phyloP scores from a whole-genome alignment of 805 yeast species.

The Wilhelminamyces savonicus region DNA sequence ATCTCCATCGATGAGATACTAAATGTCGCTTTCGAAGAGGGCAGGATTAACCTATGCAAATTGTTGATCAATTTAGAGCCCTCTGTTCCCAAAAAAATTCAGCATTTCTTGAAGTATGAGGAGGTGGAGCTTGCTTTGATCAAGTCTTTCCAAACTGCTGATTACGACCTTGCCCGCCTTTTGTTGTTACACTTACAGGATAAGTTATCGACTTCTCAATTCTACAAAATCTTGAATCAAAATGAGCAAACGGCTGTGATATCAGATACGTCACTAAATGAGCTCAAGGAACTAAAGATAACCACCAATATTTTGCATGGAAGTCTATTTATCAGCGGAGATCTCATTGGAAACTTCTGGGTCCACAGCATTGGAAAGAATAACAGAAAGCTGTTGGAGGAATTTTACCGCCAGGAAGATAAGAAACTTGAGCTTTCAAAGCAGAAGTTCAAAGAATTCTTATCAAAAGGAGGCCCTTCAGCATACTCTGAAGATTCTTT shows the following conservation, averaged over 20 bases:
- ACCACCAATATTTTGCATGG: slow-evolving; percentile 14
- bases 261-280: slow-evolving; percentile 23
- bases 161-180: slow-evolving; percentile 53
- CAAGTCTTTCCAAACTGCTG: slow-evolving; percentile 57
- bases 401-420: slow-evolving; percentile 27
- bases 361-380: slow-evolving; percentile 20
- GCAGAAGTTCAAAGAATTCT: slow-evolving; percentile 11
- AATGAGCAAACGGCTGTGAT: slow-evolving; percentile 25
- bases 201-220: slow-evolving; percentile 55
- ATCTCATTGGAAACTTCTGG: slow-evolving; percentile 34
- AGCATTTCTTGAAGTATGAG: slow-evolving; percentile 59
- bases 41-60: slow-evolving; percentile 64
- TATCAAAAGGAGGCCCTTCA: slow-evolving; percentile 7
- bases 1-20: slow-evolving; percentile 55
- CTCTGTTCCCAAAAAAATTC: slow-evolving; percentile 49
- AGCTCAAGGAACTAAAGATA: slow-evolving; percentile 9
- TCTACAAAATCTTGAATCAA: slow-evolving; percentile 59
- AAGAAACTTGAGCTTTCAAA: slow-evolving; percentile 14
- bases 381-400: slow-evolving; percentile 16
- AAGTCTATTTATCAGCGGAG: slow-evolving; percentile 22
- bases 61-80: slow-evolving; percentile 67
- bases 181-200: slow-evolving; percentile 51
- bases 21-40: slow-evolving; percentile 70
- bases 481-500: slow-evolving; percentile 5
- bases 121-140: slow-evolving; percentile 63